Evolutionary conservation across 2,329 filamentous ascomycete genomes (phyloP).

Genomic region (Zopfia rhizophila): DNA sequence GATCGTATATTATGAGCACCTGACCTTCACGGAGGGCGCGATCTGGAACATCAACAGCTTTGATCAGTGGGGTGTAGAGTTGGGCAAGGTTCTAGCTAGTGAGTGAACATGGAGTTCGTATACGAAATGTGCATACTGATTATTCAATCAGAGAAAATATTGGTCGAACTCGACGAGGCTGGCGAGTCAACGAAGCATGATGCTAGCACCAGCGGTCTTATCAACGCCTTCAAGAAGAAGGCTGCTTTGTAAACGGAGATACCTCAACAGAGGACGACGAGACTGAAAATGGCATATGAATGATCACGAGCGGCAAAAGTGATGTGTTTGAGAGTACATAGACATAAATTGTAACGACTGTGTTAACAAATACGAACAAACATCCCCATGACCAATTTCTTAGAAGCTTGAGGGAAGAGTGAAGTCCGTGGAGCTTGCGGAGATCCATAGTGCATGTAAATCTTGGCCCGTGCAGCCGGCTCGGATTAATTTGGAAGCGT

Average conservation of each 20-base stretch:
- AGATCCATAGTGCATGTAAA: too few relatives aligned
- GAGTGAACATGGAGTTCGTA: slow-evolving; percentile 62
- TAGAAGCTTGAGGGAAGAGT: too few relatives aligned
- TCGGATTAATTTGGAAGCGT: too few relatives aligned
- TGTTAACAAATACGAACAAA: slow-evolving; percentile 9
- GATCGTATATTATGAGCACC: slow-evolving; percentile 98
- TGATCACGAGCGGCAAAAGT: slow-evolving; percentile 12
- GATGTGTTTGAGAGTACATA: slow-evolving; percentile 15
- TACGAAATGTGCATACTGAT: slow-evolving; percentile 6
- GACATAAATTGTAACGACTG: slow-evolving; percentile 12
- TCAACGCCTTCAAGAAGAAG: slow-evolving; percentile 91
- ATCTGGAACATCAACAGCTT: slow-evolving; percentile 99
- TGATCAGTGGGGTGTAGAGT: slow-evolving; percentile 99
- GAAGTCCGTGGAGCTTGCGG: slow-evolving; percentile 17
- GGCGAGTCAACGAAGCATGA: slow-evolving; percentile 81
- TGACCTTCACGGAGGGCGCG: slow-evolving; percentile 97
- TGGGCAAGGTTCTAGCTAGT: slow-evolving; percentile 96
- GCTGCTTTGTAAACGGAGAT: slow-evolving; percentile 49
- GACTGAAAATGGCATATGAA: slow-evolving; percentile 22
- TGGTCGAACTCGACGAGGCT: slow-evolving; percentile 81
- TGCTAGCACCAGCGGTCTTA: slow-evolving; percentile 85
- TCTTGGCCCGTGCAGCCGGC: too few relatives aligned
- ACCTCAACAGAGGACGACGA: neutral
- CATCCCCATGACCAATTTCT: neutral
- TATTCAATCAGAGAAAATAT: slow-evolving; percentile 59